Evolutionary conservation across 495 filamentous ascomycete species (phyloP).

Genomic region (Penicillium maclennaniae): DNA sequence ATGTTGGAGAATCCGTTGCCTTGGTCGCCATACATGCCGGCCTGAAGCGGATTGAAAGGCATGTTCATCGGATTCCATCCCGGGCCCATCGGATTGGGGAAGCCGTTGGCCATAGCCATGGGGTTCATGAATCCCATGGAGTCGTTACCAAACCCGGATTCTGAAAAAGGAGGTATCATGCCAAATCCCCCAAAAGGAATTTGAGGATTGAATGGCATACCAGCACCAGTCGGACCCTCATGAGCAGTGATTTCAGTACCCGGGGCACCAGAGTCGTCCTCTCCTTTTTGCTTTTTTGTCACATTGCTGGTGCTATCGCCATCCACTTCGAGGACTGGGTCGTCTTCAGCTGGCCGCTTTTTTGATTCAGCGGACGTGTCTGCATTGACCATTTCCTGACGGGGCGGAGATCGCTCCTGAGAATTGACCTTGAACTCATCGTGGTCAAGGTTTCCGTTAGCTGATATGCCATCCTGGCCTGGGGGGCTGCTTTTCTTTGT

Average conservation of each 20-base stretch:
- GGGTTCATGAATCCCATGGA: slow-evolving; percentile 53
- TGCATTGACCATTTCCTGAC: slow-evolving; percentile 24
- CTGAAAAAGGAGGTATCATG: slow-evolving; percentile 38
- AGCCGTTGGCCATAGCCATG: slow-evolving; percentile 46
- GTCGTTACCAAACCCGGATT: slow-evolving; percentile 38
- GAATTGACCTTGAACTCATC: slow-evolving; percentile 8
- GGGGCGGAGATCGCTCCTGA: slow-evolving; percentile 34
- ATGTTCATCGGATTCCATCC: slow-evolving; percentile 52
- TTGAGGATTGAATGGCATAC: slow-evolving; percentile 30
- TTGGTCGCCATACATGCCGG: slow-evolving; percentile 49
- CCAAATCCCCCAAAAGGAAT: slow-evolving; percentile 32
- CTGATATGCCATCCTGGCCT: slow-evolving; percentile 20
- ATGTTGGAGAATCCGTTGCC: slow-evolving; percentile 33
- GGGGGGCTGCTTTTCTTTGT: slow-evolving; percentile 57
- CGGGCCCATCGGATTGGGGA: slow-evolving; percentile 41
- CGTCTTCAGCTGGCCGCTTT: slow-evolving; percentile 80
- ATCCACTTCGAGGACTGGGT: slow-evolving; percentile 39
- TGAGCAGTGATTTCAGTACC: slow-evolving; percentile 2
- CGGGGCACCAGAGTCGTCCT: slow-evolving; percentile 10
- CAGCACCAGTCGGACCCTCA: slow-evolving; percentile 12
- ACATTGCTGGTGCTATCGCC: slow-evolving; percentile 17
- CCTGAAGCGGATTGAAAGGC: slow-evolving; percentile 34
- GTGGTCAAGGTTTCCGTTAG: slow-evolving; percentile 29
- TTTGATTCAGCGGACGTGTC: slow-evolving; percentile 41
- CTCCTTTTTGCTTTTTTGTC: slow-evolving; percentile 37